A percentile compares a stretch with the other conserved stretches of the same genome.
Conservation (phyloP, 2,329 filamentous ascomycete genomes). For the Beauveria varroae region DNA sequence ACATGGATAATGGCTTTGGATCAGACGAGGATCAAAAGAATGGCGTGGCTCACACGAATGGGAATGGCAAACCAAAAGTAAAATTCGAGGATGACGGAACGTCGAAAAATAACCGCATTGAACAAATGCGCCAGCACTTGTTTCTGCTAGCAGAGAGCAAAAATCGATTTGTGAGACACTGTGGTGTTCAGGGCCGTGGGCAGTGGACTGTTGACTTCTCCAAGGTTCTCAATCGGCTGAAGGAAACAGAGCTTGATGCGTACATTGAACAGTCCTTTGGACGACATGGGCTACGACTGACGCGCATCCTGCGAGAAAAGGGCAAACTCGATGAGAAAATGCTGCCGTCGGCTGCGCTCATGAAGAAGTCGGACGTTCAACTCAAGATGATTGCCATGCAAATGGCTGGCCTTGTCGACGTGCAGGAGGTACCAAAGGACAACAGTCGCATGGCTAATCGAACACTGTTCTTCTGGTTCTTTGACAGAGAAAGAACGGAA, state of each 20-base stretch:
- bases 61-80: constrained; percentile 33
- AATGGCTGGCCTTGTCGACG: constrained; percentile 75
- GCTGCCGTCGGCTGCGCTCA: constrained; percentile 69
- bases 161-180: constrained; percentile 60
- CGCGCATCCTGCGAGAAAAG: constrained; percentile 75
- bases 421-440: constrained; percentile 91
- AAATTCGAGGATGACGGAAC: constrained; percentile 43
- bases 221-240: constrained; percentile 61
- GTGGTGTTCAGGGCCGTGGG: constrained; percentile 53
- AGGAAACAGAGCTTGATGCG: constrained; percentile 72
- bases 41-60: constrained; percentile 29
- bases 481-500: constrained; percentile 66
- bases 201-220: constrained; percentile 82
- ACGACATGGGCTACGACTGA: constrained; percentile 68
- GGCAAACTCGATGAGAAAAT: constrained; percentile 95
- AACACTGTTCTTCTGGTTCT: constrained; percentile 89
- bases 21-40: constrained; percentile 31
- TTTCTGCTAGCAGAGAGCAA: constrained; percentile 62
- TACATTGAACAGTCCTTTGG: constrained; percentile 74
- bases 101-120: constrained; percentile 39
- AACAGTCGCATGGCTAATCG: constrained; percentile 72
- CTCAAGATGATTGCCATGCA: constrained; percentile 80
- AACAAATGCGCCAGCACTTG: constrained; percentile 65
- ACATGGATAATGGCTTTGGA: constrained; percentile 18
- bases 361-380: constrained; percentile 79